These are phyloP conservation scores for Solanum bukasovii DNA, from an alignment of 257 asterid genomes.

Conservation along the genomic window DNA sequence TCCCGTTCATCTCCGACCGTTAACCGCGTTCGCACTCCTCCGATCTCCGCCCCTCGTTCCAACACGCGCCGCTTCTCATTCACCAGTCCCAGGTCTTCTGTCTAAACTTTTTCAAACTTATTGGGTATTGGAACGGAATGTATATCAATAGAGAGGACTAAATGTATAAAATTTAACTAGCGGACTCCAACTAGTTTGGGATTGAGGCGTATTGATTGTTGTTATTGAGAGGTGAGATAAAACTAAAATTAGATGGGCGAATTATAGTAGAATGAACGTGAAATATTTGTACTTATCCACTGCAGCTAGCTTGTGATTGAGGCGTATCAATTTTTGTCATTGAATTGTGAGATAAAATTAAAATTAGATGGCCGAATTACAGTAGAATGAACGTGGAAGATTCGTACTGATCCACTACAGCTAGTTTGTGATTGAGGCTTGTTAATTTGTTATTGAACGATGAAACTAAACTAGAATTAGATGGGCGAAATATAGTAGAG, in stretches of 20 bases:
- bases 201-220: not conserved
- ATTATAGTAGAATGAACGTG: not conserved
- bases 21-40: slow-evolving; percentile 49
- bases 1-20: slow-evolving; percentile 58
- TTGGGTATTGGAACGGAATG: not conserved
- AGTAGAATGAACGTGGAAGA: not conserved
- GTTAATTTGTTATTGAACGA: too few relatives aligned
- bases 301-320: not conserved
- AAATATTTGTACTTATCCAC: not conserved
- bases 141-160: not conserved
- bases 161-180: not conserved
- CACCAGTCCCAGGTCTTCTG: slow-evolving; percentile 59
- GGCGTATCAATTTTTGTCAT: not conserved
- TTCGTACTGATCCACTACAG: not conserved
- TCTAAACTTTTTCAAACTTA: not conserved
- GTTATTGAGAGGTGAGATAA: not conserved
- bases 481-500: not conserved
- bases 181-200: not conserved
- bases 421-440: not conserved
- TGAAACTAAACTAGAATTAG: too few relatives aligned
- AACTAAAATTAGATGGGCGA: not conserved
- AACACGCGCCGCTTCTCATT: slow-evolving; percentile 63
- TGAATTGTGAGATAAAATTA: not conserved
- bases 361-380: not conserved
- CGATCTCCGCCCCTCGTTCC: slow-evolving; percentile 43